phyloP scores from a whole-genome alignment of 306 rosid genomes.

The Citrullus colocynthis region DNA sequence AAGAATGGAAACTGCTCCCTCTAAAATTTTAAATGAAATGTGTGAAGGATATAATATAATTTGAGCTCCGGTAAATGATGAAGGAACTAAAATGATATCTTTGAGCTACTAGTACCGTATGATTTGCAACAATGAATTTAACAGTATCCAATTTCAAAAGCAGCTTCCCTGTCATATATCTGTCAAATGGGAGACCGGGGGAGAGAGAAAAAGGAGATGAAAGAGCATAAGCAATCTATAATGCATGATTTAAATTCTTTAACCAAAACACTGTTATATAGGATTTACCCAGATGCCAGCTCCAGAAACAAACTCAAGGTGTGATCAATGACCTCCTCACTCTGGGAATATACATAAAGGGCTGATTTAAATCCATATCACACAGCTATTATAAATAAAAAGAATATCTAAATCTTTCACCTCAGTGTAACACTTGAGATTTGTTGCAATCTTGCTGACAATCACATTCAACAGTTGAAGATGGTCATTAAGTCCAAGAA shows the following conservation, averaged over 20 bases:
- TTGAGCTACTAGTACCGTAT: constrained; percentile 45
- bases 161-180: constrained; percentile 96
- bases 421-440: constrained; percentile 75
- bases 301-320: constrained; percentile 89
- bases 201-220: not conserved
- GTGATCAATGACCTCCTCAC: constrained; percentile 96
- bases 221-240: constrained; percentile 1
- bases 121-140: constrained; percentile 86
- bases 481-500: constrained; percentile 85
- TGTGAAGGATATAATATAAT: not conserved
- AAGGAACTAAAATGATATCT: not conserved
- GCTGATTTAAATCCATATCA: constrained; percentile 1
- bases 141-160: constrained; percentile 92
- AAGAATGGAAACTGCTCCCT: constrained; percentile 90
- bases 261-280: not conserved
- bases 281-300: constrained; percentile 94
- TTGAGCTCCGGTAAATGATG: constrained; percentile 8
- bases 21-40: constrained; percentile 29
- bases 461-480: constrained; percentile 56
- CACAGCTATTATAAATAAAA: not conserved
- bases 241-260: not conserved
- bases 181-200: constrained; percentile 14
- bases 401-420: constrained; percentile 20
- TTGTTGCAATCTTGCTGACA: constrained; percentile 76
- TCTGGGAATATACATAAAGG: constrained; percentile 36